Evolutionary conservation across 228 moss, liverwort and hornwort species (phyloP).

Genomic region (Sphagnum fallax): DNA sequence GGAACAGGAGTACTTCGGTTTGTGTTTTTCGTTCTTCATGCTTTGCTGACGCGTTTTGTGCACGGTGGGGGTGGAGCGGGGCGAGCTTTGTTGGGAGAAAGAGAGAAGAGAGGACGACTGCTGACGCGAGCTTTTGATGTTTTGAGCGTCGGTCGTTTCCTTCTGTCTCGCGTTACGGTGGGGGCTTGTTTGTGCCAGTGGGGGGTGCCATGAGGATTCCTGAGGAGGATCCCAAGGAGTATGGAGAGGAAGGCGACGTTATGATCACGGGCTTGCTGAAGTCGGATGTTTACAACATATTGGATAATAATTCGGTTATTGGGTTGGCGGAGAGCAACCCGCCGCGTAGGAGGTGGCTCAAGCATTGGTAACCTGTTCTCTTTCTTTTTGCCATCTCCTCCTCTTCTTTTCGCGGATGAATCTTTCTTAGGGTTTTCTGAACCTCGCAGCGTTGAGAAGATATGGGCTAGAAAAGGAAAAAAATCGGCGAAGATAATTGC

Average conservation of each 20-base stretch:
- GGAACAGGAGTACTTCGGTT: no score
- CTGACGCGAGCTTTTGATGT: no score
- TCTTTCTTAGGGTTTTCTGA: background rate
- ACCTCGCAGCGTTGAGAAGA: background rate
- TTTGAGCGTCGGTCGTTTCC: no score
- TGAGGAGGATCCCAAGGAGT: background rate
- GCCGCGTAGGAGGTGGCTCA: constrained; percentile 38
- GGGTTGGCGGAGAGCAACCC: constrained; percentile 4
- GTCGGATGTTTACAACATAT: background rate
- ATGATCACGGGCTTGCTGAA: background rate
- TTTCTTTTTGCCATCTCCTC: no score
- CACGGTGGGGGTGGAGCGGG: no score
- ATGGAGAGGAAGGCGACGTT: background rate
- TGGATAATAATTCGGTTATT: background rate
- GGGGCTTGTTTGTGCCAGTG: no score
- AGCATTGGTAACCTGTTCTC: constrained; percentile 23
- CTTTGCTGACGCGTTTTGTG: no score
- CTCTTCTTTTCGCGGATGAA: background rate
- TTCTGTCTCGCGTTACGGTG: no score
- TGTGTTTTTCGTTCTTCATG: no score
- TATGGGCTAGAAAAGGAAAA: background rate
- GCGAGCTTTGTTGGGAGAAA: no score
- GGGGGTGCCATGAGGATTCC: background rate
- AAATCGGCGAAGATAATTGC: background rate
- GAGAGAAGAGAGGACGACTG: no score